phyloP scores from a whole-genome alignment of 2,329 filamentous ascomycete genomes.

The Paradendryphiella salina region DNA sequence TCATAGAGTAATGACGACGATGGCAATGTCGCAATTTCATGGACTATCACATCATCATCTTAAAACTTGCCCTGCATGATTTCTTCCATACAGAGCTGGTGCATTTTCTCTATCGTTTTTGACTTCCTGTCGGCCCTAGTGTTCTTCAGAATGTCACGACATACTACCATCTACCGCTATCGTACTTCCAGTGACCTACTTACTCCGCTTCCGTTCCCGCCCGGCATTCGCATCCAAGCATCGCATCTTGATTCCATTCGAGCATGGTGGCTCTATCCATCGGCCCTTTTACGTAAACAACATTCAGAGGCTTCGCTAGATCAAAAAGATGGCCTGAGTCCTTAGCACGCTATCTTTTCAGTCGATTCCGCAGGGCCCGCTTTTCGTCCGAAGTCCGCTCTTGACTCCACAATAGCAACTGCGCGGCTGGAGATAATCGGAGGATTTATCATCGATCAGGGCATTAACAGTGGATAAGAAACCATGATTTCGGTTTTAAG shows the following conservation, averaged over 20 bases:
- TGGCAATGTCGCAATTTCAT: slow-evolving; percentile 7
- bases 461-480: too few relatives aligned
- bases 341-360: neutral
- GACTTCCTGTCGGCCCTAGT: too few relatives aligned
- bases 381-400: neutral
- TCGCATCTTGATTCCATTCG: neutral
- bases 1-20: slow-evolving; percentile 7
- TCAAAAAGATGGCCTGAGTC: neutral
- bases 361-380: neutral
- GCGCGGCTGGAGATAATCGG: neutral
- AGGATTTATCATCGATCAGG: too few relatives aligned
- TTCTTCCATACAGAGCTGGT: too few relatives aligned
- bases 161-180: neutral
- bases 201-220: neutral
- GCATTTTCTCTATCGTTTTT: neutral
- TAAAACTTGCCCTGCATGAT: neutral
- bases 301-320: too few relatives aligned
- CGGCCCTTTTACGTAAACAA: too few relatives aligned
- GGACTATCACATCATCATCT: neutral
- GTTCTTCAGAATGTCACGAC: too few relatives aligned
- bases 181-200: neutral
- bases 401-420: neutral
- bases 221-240: neutral
- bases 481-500: too few relatives aligned
- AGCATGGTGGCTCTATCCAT: too few relatives aligned